A percentile compares a stretch with the other conserved stretches of the same genome.
Evolutionary conservation across 805 yeast species (phyloP).

Genomic region (Blastobotrys terrestris): DNA sequence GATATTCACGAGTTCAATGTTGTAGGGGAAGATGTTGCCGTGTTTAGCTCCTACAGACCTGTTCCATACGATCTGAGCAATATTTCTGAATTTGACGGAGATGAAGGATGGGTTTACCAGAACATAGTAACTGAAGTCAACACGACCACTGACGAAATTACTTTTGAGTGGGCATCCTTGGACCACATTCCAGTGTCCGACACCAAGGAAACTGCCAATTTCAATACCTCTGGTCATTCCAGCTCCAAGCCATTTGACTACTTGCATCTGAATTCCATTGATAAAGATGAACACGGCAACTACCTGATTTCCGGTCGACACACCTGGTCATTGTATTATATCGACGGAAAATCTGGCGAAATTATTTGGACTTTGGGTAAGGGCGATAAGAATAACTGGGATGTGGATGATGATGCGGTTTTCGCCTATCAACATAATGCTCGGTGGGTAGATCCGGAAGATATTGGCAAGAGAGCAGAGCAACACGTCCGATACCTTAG

Average conservation of each 20-base stretch:
- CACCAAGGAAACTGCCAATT: background rate
- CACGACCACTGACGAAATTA: slow-evolving; percentile 4
- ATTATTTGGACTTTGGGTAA: slow-evolving; percentile 5
- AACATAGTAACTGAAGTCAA: slow-evolving; percentile 6
- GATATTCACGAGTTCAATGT: slow-evolving; percentile 5
- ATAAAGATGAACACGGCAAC: slow-evolving; percentile 5
- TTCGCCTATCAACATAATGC: slow-evolving; percentile 8
- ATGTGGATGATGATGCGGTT: slow-evolving; percentile 1
- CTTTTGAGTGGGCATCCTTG: slow-evolving; percentile 6
- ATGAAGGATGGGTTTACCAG: slow-evolving; percentile 5
- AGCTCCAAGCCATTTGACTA: slow-evolving; percentile 6
- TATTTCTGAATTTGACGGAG: background rate
- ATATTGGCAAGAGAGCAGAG: slow-evolving; percentile 2
- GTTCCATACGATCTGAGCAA: slow-evolving; percentile 4
- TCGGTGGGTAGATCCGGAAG: slow-evolving; percentile 2
- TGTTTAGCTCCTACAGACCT: slow-evolving; percentile 5
- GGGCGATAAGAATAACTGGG: background rate
- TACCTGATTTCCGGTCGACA: slow-evolving; percentile 6
- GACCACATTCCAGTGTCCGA: slow-evolving; percentile 3
- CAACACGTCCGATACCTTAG: background rate
- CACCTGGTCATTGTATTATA: slow-evolving; percentile 2
- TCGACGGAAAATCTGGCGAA: slow-evolving; percentile 7
- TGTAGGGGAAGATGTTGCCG: slow-evolving; percentile 2
- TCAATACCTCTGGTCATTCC: background rate
- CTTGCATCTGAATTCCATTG: slow-evolving; percentile 6